Conservation (phyloP, 306 rosid species). For the Rosa multiflora region DNA sequence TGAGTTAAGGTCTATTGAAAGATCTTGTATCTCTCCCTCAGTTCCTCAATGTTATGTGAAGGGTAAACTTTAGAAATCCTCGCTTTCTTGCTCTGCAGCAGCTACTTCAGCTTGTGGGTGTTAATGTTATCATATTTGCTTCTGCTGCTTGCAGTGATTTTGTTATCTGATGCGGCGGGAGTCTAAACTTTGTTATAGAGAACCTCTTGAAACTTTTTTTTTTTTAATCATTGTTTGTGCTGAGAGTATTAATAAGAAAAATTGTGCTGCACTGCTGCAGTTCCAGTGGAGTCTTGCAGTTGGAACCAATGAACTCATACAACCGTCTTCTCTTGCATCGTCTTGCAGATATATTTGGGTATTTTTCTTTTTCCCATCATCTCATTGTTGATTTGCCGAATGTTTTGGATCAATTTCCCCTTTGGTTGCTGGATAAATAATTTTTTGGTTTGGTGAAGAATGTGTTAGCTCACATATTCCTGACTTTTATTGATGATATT, state of each 20-base stretch:
- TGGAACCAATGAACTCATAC: slow-evolving; percentile 94
- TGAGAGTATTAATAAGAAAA: not conserved
- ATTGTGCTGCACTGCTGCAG: slow-evolving; percentile 40
- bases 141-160: not conserved
- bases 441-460: not conserved
- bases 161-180: not conserved
- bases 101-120: not conserved
- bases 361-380: slow-evolving; percentile 23
- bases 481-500: slow-evolving; percentile 8
- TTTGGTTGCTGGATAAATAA: not conserved
- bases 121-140: not conserved
- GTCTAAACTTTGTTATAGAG: not conserved
- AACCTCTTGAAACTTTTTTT: not conserved
- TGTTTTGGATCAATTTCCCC: slow-evolving; percentile 9
- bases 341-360: slow-evolving; percentile 99
- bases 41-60: not conserved
- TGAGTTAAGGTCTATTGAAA: not conserved
- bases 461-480: not conserved
- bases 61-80: not conserved
- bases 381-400: slow-evolving; percentile 13
- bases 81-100: not conserved
- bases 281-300: slow-evolving; percentile 73
- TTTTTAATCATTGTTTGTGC: not conserved
- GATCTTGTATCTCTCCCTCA: not conserved
- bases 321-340: slow-evolving; percentile 96